Conservation (phyloP, 352 stramenopile genomes). For the Aphanomyces stellatus region DNA sequence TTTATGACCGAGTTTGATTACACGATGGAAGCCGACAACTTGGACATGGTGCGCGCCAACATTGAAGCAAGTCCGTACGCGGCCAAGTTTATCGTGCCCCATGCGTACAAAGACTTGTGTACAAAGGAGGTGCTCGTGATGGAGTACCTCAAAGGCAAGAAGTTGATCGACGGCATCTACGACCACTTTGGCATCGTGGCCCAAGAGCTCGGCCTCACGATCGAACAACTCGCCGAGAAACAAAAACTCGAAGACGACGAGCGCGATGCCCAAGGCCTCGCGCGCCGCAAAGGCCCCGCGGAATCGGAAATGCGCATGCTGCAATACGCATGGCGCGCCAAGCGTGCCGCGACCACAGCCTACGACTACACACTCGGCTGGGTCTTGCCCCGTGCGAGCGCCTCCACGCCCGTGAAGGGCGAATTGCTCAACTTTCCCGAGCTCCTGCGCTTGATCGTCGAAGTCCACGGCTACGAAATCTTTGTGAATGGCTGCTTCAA, state of each 20-base stretch:
- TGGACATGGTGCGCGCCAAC: conserved; percentile 82
- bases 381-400: conserved; percentile 33
- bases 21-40: conserved; percentile 84
- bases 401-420: conserved; percentile 29
- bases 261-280: conserved; percentile 44
- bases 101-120: conserved; percentile 80
- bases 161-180: conserved; percentile 80
- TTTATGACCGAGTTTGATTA: conserved; percentile 99
- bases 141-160: conserved; percentile 87
- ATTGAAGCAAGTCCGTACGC: conserved; percentile 76
- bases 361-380: conserved; percentile 86
- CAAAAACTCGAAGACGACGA: conserved; percentile 62
- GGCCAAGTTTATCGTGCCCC: conserved; percentile 64
- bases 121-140: conserved; percentile 95
- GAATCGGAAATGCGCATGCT: conserved; percentile 54
- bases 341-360: conserved; percentile 30
- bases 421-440: conserved; percentile 70
- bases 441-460: conserved; percentile 77
- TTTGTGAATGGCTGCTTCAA: conserved; percentile 89
- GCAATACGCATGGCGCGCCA: conserved; percentile 32
- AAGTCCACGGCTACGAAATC: conserved; percentile 89
- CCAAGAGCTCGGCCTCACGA: conserved; percentile 66
- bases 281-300: conserved; percentile 61
- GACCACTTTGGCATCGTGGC: conserved; percentile 88
- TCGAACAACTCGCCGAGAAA: conserved; percentile 73